A percentile compares a stretch with the other conserved stretches of the same genome.
phyloP scores from a whole-genome alignment of 331 rosid species.

The Stylosanthes scabra region DNA sequence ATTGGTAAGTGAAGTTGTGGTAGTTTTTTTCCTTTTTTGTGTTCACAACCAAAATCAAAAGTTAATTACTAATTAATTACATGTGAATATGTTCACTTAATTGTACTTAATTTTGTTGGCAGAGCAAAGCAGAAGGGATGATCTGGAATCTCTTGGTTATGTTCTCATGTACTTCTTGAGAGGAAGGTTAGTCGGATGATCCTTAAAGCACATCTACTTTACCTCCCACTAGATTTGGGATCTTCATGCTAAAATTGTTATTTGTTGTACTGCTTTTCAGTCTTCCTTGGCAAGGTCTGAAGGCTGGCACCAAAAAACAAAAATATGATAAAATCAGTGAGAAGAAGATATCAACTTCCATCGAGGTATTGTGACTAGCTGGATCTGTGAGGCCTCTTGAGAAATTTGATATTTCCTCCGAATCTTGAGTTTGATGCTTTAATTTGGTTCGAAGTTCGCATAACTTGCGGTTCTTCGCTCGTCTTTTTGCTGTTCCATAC shows the following conservation, averaged over 20 bases:
- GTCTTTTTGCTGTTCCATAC: neutral
- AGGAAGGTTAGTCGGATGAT: constrained; percentile 86
- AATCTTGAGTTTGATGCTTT: constrained; percentile 20
- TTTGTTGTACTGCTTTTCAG: constrained; percentile 42
- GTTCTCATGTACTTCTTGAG: constrained; percentile 97
- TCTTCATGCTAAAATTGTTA: constrained; percentile 27
- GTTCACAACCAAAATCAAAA: constrained; percentile 28
- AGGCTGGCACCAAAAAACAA: constrained; percentile 92
- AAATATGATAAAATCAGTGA: constrained; percentile 90
- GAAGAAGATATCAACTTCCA: constrained; percentile 83
- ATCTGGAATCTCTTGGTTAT: constrained; percentile 98
- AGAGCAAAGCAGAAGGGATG: constrained; percentile 99
- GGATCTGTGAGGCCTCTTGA: constrained; percentile 26
- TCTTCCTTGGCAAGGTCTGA: constrained; percentile 98
- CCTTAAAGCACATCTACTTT: constrained; percentile 20
- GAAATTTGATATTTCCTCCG: constrained; percentile 27
- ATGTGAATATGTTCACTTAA: constrained; percentile 19
- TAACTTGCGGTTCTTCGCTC: constrained; percentile 19
- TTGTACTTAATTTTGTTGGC: constrained; percentile 49
- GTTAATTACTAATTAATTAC: neutral
- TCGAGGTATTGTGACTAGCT: constrained; percentile 63
- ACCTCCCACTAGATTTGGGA: constrained; percentile 37
- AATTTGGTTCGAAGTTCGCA: constrained; percentile 18
- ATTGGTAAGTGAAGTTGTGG: constrained; percentile 73
- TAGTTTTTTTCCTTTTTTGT: constrained; percentile 35